phyloP scores from a whole-genome alignment of 2,329 filamentous ascomycete genomes.

The Colletotrichum sidae region DNA sequence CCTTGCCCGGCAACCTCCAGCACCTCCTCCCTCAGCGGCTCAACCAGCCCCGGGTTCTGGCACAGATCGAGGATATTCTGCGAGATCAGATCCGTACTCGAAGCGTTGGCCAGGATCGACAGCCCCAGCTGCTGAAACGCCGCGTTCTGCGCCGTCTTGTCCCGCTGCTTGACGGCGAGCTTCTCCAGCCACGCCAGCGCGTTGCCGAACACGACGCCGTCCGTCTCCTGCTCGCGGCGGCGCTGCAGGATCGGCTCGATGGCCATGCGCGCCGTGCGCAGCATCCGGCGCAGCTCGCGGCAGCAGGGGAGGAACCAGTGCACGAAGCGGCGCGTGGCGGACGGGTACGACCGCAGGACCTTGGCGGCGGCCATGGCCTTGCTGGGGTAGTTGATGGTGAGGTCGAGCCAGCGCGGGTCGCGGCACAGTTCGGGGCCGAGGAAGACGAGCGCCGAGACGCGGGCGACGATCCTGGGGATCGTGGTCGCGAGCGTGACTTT shows the following conservation, averaged over 20 bases:
- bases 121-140: conserved; percentile 81
- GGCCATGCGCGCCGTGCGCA: conserved; percentile 51
- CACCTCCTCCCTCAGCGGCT: conserved; percentile 56
- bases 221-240: conserved; percentile 43
- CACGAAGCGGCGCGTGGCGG: conserved; percentile 52
- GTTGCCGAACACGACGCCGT: conserved; percentile 45
- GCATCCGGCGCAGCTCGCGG: conserved; percentile 48
- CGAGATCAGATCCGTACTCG: conserved; percentile 50
- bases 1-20: conserved; percentile 47
- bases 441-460: conserved; percentile 62
- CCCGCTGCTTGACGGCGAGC: conserved; percentile 39
- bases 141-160: conserved; percentile 72
- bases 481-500: conserved; percentile 10
- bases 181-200: conserved; percentile 56
- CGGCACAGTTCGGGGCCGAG: conserved; percentile 58
- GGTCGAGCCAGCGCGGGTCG: conserved; percentile 58
- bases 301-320: conserved; percentile 58
- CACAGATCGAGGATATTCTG: conserved; percentile 55
- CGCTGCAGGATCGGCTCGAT: conserved; percentile 47
- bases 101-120: conserved; percentile 66
- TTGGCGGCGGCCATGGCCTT: conserved; percentile 50
- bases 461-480: conserved; percentile 52
- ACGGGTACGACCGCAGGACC: conserved; percentile 55
- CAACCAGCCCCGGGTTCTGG: conserved; percentile 51
- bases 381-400: conserved; percentile 56